These are phyloP conservation scores for Gossypium mustelinum DNA, from an alignment of 345 rosid genomes.

Conservation along the genomic window DNA sequence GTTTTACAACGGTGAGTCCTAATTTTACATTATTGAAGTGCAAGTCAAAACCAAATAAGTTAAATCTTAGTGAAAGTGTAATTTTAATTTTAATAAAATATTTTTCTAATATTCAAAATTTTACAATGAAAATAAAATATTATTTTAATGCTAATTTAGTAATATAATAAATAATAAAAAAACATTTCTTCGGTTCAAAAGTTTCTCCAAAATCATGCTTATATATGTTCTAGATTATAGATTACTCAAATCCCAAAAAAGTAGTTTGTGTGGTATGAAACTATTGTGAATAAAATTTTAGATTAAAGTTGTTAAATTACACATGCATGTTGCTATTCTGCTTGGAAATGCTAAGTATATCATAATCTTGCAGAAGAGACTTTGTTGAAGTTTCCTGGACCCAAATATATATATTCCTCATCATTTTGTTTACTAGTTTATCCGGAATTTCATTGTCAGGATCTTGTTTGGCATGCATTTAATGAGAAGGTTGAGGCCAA, in stretches of 20 bases:
- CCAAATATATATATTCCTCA: neutral
- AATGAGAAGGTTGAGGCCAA: slow-evolving; percentile 43
- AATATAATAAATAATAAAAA: too few relatives aligned
- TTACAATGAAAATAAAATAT: too few relatives aligned
- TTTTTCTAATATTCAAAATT: too few relatives aligned
- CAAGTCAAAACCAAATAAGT: too few relatives aligned
- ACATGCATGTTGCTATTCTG: neutral
- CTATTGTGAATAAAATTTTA: neutral
- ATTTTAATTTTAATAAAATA: too few relatives aligned
- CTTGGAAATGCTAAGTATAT: neutral
- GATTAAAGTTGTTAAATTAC: neutral
- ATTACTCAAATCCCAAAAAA: neutral
- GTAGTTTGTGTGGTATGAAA: neutral
- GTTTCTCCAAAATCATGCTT: too few relatives aligned
- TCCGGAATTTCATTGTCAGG: slow-evolving; percentile 27
- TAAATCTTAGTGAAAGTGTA: too few relatives aligned
- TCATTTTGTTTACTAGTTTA: neutral
- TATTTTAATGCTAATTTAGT: too few relatives aligned
- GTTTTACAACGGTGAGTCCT: too few relatives aligned
- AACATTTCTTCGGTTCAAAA: too few relatives aligned
- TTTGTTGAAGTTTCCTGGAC: neutral
- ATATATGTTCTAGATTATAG: too few relatives aligned
- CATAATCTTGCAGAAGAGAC: neutral
- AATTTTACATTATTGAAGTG: too few relatives aligned
- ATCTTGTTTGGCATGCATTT: slow-evolving; percentile 45